Conservation (phyloP, 768 basidiomycete genomes). For the Lyophyllum decastes region DNA sequence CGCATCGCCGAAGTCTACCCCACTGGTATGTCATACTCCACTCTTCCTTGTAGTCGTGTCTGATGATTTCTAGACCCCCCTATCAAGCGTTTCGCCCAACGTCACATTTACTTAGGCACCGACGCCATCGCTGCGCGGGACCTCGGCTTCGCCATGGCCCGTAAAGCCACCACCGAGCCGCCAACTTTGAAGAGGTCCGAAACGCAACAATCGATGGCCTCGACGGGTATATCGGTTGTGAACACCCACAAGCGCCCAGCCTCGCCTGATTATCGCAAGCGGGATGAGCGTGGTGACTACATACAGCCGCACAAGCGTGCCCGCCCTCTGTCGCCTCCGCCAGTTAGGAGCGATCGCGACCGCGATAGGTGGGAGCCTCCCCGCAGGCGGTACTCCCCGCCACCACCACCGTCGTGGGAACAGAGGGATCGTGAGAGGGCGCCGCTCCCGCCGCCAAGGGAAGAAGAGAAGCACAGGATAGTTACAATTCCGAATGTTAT, state of each 20-base stretch:
- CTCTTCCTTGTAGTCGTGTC: neutral
- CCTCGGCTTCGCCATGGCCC: conserved; percentile 72
- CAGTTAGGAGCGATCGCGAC: conserved; percentile 9
- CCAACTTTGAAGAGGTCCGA: conserved; percentile 34
- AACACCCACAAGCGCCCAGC: conserved; percentile 26
- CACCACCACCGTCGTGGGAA: conserved; percentile 8
- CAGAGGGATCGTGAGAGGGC: conserved; percentile 8
- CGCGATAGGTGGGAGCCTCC: conserved; percentile 15
- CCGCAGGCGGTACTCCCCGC: conserved; percentile 6
- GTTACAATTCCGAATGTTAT: conserved; percentile 9
- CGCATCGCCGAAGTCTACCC: conserved; percentile 89
- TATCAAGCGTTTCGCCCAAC: conserved; percentile 88
- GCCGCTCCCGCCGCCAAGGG: conserved; percentile 10
- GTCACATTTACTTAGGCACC: conserved; percentile 78
- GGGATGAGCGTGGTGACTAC: conserved; percentile 16
- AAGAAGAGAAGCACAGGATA: conserved; percentile 13
- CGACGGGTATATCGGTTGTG: conserved; percentile 23
- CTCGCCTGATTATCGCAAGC: conserved; percentile 16
- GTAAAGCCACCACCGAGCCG: conserved; percentile 29
- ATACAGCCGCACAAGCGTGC: conserved; percentile 14
- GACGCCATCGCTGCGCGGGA: conserved; percentile 91
- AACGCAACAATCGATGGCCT: conserved; percentile 32
- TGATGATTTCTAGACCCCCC: conserved; percentile 64
- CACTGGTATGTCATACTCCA: conserved; percentile 55
- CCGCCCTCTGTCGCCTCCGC: conserved; percentile 10